Conservation (phyloP, 352 stramenopile genomes). For the Phytophthora melonis region DNA sequence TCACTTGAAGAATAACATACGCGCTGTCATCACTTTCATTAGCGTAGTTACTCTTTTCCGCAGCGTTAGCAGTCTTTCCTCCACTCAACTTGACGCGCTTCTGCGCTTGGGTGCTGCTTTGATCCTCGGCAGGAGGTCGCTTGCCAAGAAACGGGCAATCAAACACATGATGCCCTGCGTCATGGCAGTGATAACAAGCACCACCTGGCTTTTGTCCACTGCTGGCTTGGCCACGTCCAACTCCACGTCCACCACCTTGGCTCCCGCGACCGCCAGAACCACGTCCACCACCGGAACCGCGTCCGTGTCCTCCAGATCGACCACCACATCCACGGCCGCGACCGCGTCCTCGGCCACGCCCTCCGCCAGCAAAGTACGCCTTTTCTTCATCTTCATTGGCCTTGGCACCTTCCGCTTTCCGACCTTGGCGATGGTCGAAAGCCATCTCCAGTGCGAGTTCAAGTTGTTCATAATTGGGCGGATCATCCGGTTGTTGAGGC, state of each 20-base stretch:
- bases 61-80: not conserved
- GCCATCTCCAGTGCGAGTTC: slow-evolving; percentile 13
- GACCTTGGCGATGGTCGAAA: slow-evolving; percentile 6
- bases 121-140: slow-evolving; percentile 1
- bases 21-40: slow-evolving; percentile 8
- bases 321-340: slow-evolving; percentile 2
- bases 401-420: not conserved
- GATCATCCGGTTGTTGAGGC: not conserved
- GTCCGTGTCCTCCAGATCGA: not conserved
- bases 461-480: slow-evolving; percentile 14
- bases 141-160: slow-evolving; percentile 14
- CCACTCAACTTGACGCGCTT: no score
- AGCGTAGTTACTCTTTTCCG: slow-evolving; percentile 3
- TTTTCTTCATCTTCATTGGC: slow-evolving; percentile 12
- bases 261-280: slow-evolving; percentile 3
- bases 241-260: not conserved
- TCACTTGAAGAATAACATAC: slow-evolving; percentile 6
- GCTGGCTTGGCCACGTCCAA: not conserved
- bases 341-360: not conserved
- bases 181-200: slow-evolving; percentile 9
- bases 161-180: not conserved
- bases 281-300: slow-evolving; percentile 1
- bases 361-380: not conserved
- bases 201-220: not conserved
- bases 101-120: not conserved